Percentiles rank a stretch among this genome's conserved stretches.
Conservation (phyloP, 345 rosid genomes). For the Cardamine chenopodiifolia region DNA sequence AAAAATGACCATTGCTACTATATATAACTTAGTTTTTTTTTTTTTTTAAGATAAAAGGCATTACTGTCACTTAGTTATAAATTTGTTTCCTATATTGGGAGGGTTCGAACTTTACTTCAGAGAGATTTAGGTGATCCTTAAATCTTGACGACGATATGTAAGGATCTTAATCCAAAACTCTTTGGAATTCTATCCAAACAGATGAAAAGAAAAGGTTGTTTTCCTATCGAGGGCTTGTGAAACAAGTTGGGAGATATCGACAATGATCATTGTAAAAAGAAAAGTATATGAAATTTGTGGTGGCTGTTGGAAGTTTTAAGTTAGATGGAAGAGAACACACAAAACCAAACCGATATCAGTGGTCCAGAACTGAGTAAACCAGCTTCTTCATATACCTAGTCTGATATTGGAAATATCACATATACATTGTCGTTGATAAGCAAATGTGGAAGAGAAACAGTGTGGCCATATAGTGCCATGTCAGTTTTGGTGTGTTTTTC, state of each 20-base stretch:
- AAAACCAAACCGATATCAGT: conserved; percentile 19
- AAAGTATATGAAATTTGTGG: background rate
- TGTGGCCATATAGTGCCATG: conserved; percentile 53
- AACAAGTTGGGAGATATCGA: conserved; percentile 10
- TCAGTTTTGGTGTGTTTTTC: conserved; percentile 44
- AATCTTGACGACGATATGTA: no score
- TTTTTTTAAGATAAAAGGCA: no score
- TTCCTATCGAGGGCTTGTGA: background rate
- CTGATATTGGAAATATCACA: conserved; percentile 20
- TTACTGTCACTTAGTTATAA: no score
- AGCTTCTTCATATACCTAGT: conserved; percentile 8
- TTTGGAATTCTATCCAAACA: no score
- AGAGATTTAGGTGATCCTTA: no score
- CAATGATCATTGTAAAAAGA: background rate
- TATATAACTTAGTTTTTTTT: no score
- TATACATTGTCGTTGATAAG: conserved; percentile 44
- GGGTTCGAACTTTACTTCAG: no score
- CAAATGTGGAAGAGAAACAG: conserved; percentile 36
- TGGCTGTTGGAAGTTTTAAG: background rate
- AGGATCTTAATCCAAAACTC: no score
- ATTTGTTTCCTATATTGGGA: no score
- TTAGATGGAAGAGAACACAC: background rate
- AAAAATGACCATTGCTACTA: no score
- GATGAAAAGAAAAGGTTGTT: no score
- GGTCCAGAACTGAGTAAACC: conserved; percentile 24